Conservation (phyloP, 2,329 filamentous ascomycete genomes). For the Torrubiellomyces zombiae region DNA sequence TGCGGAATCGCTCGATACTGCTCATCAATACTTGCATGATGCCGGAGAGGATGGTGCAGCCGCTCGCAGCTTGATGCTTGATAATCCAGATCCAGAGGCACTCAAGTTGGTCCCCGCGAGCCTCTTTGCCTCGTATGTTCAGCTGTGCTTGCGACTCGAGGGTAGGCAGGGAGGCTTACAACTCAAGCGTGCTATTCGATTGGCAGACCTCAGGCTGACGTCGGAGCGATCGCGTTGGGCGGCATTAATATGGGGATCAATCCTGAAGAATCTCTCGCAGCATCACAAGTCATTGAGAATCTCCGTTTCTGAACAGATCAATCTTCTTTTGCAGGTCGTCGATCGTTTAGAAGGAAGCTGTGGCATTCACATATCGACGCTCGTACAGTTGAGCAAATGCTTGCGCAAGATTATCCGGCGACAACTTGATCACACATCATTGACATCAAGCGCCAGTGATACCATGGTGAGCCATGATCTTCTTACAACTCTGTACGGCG, state of each 20-base stretch:
- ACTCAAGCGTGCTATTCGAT: slow-evolving; percentile 14
- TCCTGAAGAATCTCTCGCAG: slow-evolving; percentile 17
- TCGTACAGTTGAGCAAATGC: slow-evolving; percentile 9
- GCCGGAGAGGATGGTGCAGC: slow-evolving; percentile 11
- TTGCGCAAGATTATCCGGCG: slow-evolving; percentile 8
- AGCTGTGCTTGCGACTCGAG: slow-evolving; percentile 10
- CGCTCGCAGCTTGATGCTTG: slow-evolving; percentile 7
- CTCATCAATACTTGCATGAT: slow-evolving; percentile 31
- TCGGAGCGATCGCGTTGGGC: slow-evolving; percentile 11
- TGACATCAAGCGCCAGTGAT: too few species aligned
- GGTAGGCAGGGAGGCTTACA: slow-evolving; percentile 8
- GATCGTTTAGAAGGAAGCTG: slow-evolving; percentile 12
- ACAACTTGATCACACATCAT: too few species aligned
- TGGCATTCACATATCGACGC: slow-evolving; percentile 7
- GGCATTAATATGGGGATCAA: slow-evolving; percentile 15
- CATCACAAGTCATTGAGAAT: slow-evolving; percentile 12
- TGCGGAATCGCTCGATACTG: slow-evolving; percentile 29
- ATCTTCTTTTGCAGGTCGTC: slow-evolving; percentile 11
- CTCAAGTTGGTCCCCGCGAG: slow-evolving; percentile 12
- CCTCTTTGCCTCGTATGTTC: slow-evolving; percentile 34
- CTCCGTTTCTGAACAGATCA: slow-evolving; percentile 13
- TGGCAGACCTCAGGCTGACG: slow-evolving; percentile 12
- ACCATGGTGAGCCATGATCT: too few species aligned
- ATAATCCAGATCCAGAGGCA: slow-evolving; percentile 8
- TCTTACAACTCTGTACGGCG: too few species aligned